Percentiles rank a stretch among this genome's conserved stretches.
Evolutionary conservation across 352 stramenopile genomes (phyloP).

Genomic region (Aphanomyces invadans): DNA sequence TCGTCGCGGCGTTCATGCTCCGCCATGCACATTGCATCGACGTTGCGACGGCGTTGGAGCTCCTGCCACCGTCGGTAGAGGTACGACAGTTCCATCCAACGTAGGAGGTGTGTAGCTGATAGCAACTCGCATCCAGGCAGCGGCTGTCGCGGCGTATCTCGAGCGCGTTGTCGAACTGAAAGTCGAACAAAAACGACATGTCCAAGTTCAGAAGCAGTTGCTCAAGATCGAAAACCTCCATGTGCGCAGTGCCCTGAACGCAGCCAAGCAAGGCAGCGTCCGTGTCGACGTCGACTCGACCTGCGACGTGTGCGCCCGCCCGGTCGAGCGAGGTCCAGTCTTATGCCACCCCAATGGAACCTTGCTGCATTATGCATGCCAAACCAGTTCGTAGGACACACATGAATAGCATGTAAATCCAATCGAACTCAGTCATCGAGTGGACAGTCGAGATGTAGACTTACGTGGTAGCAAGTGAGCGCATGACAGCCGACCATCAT

Average conservation of each 20-base stretch:
- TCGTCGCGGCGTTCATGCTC: conserved; percentile 59
- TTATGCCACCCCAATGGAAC: conserved; percentile 49
- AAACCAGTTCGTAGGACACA: conserved; percentile 29
- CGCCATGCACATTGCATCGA: conserved; percentile 77
- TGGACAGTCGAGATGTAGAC: too few relatives aligned
- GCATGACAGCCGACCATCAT: too few relatives aligned
- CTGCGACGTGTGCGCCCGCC: conserved; percentile 61
- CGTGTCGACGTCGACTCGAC: conserved; percentile 67
- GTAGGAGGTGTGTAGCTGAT: conserved; percentile 29
- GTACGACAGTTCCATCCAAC: neutral
- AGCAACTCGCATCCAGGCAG: too few relatives aligned
- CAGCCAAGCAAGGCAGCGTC: conserved; percentile 58
- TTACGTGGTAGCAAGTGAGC: too few relatives aligned
- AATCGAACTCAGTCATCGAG: too few relatives aligned
- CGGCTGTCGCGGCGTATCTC: conserved; percentile 53
- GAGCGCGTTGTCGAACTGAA: conserved; percentile 64
- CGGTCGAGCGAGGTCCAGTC: conserved; percentile 61
- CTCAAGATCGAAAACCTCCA: conserved; percentile 87
- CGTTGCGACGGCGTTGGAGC: conserved; percentile 60
- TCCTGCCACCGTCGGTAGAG: conserved; percentile 43
- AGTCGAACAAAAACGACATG: conserved; percentile 64
- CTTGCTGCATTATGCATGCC: conserved; percentile 71
- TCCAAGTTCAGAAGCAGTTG: conserved; percentile 78
- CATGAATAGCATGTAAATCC: neutral
- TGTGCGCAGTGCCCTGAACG: conserved; percentile 52